These are phyloP conservation scores for Cercophora scortea DNA, from an alignment of 495 filamentous ascomycete genomes.

Conservation along the genomic window DNA sequence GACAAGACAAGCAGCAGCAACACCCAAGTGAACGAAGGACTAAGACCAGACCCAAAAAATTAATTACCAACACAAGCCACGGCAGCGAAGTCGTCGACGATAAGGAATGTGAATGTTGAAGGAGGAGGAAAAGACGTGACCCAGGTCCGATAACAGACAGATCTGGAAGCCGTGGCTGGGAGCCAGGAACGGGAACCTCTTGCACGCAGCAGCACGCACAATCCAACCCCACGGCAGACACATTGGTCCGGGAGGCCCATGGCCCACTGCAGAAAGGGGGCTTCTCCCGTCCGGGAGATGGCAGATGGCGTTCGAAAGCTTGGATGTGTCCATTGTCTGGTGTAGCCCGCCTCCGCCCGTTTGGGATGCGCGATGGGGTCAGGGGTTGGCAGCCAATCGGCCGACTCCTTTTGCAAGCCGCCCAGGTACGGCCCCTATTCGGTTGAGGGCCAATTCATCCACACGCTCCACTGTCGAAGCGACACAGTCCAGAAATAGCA, in stretches of 20 bases:
- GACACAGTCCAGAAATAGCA: not conserved
- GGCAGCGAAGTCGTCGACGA: slow-evolving; percentile 10
- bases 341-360: slow-evolving; percentile 7
- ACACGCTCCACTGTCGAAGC: not conserved
- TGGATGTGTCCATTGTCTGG: slow-evolving; percentile 1
- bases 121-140: slow-evolving; percentile 12
- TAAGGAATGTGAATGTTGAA: slow-evolving; percentile 14
- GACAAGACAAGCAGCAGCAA: slow-evolving; percentile 7
- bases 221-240: slow-evolving; percentile 9
- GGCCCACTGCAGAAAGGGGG: slow-evolving; percentile 14
- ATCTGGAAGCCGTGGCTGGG: slow-evolving; percentile 11
- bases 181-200: not conserved
- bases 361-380: slow-evolving; percentile 3
- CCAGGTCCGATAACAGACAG: slow-evolving; percentile 9
- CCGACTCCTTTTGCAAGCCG: not conserved
- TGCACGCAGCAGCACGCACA: not conserved
- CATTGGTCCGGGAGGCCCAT: slow-evolving; percentile 8
- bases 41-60: slow-evolving; percentile 8
- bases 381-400: slow-evolving; percentile 1
- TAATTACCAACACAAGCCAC: slow-evolving; percentile 14
- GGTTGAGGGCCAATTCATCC: not conserved
- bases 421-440: slow-evolving; percentile 3
- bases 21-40: slow-evolving; percentile 8
- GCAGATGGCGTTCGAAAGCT: slow-evolving; percentile 5
- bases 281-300: slow-evolving; percentile 4